These are phyloP conservation scores for Leishmania gerbilli DNA, from an alignment of 208 protist species.

Conservation along the genomic window DNA sequence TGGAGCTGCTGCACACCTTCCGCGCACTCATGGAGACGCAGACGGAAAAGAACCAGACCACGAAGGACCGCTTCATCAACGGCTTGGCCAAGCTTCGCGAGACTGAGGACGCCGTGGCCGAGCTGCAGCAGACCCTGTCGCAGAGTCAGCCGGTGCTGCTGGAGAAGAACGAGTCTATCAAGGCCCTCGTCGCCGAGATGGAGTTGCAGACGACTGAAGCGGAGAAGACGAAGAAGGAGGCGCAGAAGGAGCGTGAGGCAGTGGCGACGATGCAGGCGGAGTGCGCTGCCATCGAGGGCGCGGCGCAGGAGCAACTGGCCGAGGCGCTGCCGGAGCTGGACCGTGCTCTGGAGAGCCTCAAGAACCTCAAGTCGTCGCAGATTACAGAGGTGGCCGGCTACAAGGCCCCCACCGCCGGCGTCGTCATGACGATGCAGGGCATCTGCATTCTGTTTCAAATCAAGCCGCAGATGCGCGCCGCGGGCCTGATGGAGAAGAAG, in stretches of 20 bases:
- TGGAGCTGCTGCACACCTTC: constrained; percentile 96
- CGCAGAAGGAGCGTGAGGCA: constrained; percentile 91
- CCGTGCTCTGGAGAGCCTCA: constrained; percentile 94
- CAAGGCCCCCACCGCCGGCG: constrained; percentile 94
- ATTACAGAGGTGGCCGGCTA: constrained; percentile 97
- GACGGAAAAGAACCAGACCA: constrained; percentile 77
- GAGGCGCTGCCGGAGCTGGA: constrained; percentile 98
- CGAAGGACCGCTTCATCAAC: constrained; percentile 89
- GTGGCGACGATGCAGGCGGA: constrained; percentile 93
- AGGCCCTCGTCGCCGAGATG: constrained; percentile 94
- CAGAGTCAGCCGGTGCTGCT: constrained; percentile 96
- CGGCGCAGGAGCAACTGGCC: constrained; percentile 95
- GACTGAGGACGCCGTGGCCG: constrained; percentile 93
- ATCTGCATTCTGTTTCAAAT: constrained; percentile 98
- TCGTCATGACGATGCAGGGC: constrained; percentile 98
- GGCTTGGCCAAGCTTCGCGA: constrained; percentile 95
- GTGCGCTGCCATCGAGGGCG: constrained; percentile 94
- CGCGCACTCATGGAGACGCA: constrained; percentile 81
- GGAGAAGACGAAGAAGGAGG: constrained; percentile 91
- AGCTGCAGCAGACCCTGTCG: constrained; percentile 94
- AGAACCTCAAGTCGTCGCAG: constrained; percentile 96
- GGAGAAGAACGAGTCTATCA: constrained; percentile 94
- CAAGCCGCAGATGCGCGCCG: constrained; percentile 94
- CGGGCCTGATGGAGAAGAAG: constrained; percentile 95
- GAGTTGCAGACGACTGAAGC: constrained; percentile 93